Conservation (phyloP, 306 rosid genomes). For the Dalbergia oliveri region DNA sequence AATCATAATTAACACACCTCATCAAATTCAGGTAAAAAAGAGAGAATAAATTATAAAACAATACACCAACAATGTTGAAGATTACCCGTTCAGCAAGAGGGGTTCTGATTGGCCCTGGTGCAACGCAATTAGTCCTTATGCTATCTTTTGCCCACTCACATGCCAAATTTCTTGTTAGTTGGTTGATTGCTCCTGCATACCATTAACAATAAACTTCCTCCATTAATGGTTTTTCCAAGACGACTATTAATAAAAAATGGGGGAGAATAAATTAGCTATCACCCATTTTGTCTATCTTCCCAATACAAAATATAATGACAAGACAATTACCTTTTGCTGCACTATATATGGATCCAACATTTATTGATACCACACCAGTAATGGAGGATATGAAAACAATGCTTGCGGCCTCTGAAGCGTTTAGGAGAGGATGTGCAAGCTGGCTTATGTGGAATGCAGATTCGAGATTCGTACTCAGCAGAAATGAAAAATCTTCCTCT, state of each 20-base stretch:
- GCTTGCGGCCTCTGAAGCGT: conserved; percentile 42
- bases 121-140: conserved; percentile 62
- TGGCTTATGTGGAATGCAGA: conserved; percentile 51
- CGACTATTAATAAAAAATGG: too few relatives aligned
- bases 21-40: neutral
- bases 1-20: neutral
- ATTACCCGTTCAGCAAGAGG: conserved; percentile 34
- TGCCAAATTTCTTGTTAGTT: conserved; percentile 58
- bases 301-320: neutral
- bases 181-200: conserved; percentile 51
- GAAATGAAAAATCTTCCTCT: conserved; percentile 42
- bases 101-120: conserved; percentile 62
- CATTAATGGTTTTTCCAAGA: too few relatives aligned
- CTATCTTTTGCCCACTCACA: conserved; percentile 76
- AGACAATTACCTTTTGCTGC: conserved; percentile 53
- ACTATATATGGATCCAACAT: conserved; percentile 35
- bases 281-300: too few relatives aligned
- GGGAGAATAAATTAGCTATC: too few relatives aligned
- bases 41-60: neutral
- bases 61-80: neutral
- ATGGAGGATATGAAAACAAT: conserved; percentile 51
- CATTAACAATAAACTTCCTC: too few relatives aligned
- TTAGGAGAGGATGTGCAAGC: conserved; percentile 49
- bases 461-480: conserved; percentile 40
- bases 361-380: conserved; percentile 18